Percentiles rank a stretch among this genome's conserved stretches.
phyloP scores from a whole-genome alignment of 1,139 yeast genomes.

The Suhomyces anneliseae region DNA sequence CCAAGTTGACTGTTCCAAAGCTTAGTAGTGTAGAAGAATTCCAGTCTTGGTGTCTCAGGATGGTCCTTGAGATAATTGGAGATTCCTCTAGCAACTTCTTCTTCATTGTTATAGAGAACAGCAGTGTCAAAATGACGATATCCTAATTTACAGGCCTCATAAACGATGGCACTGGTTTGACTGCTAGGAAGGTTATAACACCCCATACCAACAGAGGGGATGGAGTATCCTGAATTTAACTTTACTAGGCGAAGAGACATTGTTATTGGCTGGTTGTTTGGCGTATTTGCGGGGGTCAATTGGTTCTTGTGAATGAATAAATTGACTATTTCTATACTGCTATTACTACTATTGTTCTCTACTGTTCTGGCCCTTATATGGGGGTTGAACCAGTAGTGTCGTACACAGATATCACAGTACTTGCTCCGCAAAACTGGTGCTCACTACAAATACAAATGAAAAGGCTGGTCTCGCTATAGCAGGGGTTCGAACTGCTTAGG shows the following conservation, averaged over 20 bases:
- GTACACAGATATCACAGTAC: too few relatives aligned
- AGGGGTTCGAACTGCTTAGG: too few relatives aligned
- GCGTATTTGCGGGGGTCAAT: too few relatives aligned
- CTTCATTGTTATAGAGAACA: conserved; percentile 54
- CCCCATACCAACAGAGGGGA: conserved; percentile 44
- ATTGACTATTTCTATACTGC: too few relatives aligned
- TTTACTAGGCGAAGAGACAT: conserved; percentile 11
- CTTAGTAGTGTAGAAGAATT: conserved; percentile 63
- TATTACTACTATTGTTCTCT: too few relatives aligned
- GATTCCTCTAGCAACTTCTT: conserved; percentile 57
- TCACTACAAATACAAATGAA: too few relatives aligned
- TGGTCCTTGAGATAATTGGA: conserved; percentile 51
- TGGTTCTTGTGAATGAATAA: too few relatives aligned
- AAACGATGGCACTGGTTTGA: conserved; percentile 35
- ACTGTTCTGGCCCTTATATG: too few relatives aligned
- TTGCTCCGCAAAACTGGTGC: too few relatives aligned
- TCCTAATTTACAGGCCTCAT: conserved; percentile 49
- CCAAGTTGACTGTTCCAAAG: conserved; percentile 39
- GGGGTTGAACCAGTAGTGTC: too few relatives aligned
- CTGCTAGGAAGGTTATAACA: conserved; percentile 30
- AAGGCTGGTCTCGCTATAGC: too few relatives aligned
- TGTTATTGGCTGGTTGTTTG: background rate
- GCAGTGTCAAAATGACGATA: conserved; percentile 65
- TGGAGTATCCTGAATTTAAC: conserved; percentile 26
- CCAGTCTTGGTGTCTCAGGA: conserved; percentile 49